phyloP scores from a whole-genome alignment of 2,329 filamentous ascomycete genomes.

The Fonsecaea pugnacius region DNA sequence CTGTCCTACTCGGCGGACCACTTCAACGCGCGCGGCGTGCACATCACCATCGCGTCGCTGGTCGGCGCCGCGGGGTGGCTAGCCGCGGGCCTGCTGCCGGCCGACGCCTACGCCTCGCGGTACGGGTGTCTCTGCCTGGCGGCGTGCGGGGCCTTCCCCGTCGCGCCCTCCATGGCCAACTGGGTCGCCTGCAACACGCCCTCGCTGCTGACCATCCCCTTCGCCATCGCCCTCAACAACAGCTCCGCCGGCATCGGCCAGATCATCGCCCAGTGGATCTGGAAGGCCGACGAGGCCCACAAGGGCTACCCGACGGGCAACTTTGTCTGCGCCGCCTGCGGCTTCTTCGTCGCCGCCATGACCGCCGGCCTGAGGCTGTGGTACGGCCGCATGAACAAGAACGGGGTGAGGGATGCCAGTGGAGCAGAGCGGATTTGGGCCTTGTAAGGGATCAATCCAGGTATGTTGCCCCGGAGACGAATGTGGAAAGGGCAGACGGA shows the following conservation, averaged over 20 bases:
- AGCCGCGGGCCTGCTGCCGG: constrained; percentile 65
- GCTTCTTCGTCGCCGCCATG: constrained; percentile 33
- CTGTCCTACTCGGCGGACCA: constrained; percentile 31
- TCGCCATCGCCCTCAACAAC: constrained; percentile 73
- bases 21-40: constrained; percentile 50
- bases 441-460: not conserved
- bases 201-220: constrained; percentile 66
- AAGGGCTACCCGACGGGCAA: constrained; percentile 72
- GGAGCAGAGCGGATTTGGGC: constrained; percentile 30
- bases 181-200: constrained; percentile 72
- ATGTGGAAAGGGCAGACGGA: not conserved
- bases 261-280: constrained; percentile 75
- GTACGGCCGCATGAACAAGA: constrained; percentile 33
- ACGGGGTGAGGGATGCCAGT: constrained; percentile 29
- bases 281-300: constrained; percentile 64
- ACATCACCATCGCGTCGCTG: constrained; percentile 55
- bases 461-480: too few species aligned
- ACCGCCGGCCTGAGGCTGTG: constrained; percentile 25
- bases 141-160: constrained; percentile 68
- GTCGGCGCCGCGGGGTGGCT: constrained; percentile 64
- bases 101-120: constrained; percentile 62
- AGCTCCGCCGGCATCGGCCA: constrained; percentile 70
- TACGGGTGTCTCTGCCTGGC: constrained; percentile 73
- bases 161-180: constrained; percentile 71
- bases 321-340: constrained; percentile 48